Percentiles rank a stretch among this genome's conserved stretches.
Evolutionary conservation across 495 filamentous ascomycete species (phyloP).

Genomic region (Penicillium lividum): DNA sequence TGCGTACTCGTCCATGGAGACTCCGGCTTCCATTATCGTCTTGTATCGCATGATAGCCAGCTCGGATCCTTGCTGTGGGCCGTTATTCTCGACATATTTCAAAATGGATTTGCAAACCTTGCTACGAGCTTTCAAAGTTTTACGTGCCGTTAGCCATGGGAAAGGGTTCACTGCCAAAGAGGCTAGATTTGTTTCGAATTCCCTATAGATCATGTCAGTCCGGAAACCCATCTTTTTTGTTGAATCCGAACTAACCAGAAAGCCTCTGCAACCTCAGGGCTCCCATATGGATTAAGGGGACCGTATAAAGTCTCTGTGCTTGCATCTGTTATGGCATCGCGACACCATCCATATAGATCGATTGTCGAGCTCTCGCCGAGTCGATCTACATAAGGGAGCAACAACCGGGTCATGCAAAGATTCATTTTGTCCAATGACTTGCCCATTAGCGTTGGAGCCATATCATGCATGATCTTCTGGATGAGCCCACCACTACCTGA

Average conservation of each 20-base stretch:
- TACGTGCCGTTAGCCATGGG: slow-evolving; percentile 43
- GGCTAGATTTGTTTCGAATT: slow-evolving; percentile 44
- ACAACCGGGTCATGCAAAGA: slow-evolving; percentile 21
- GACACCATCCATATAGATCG: slow-evolving; percentile 42
- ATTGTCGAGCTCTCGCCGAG: slow-evolving; percentile 11
- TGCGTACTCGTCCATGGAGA: slow-evolving; percentile 43
- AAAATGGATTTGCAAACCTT: slow-evolving; percentile 39
- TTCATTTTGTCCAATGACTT: slow-evolving; percentile 33
- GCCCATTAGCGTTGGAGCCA: slow-evolving; percentile 30
- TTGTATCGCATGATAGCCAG: slow-evolving; percentile 34
- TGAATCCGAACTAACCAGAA: slow-evolving; percentile 42
- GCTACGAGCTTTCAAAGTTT: slow-evolving; percentile 38
- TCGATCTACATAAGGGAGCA: slow-evolving; percentile 22
- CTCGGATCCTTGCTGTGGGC: slow-evolving; percentile 35
- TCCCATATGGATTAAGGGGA: slow-evolving; percentile 48
- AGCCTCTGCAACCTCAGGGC: slow-evolving; percentile 36
- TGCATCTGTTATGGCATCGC: slow-evolving; percentile 44
- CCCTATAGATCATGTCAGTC: slow-evolving; percentile 27
- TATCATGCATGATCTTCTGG: slow-evolving; percentile 19
- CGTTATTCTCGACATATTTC: slow-evolving; percentile 39
- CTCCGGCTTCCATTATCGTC: slow-evolving; percentile 27
- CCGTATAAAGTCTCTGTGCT: slow-evolving; percentile 54
- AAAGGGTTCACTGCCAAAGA: slow-evolving; percentile 32
- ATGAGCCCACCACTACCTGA: slow-evolving; percentile 24
- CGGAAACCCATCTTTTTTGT: not conserved